Evolutionary conservation across 2,329 filamentous ascomycete genomes (phyloP).

Genomic region (Pseudofabraea citricarpa): DNA sequence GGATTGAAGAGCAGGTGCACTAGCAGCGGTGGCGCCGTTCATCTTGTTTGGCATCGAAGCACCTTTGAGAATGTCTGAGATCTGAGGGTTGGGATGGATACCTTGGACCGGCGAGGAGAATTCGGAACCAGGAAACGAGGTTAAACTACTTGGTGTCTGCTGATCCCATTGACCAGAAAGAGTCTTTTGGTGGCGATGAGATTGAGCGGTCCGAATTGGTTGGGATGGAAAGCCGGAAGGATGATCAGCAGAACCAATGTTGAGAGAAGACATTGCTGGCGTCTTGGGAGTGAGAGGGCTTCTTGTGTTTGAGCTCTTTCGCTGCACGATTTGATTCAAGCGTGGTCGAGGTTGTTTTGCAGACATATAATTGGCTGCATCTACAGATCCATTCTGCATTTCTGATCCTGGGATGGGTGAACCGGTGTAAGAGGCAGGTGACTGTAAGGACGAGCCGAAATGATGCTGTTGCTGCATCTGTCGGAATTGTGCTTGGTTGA

Average conservation of each 20-base stretch:
- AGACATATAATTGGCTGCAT: slow-evolving; percentile 53
- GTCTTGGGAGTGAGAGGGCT: slow-evolving; percentile 85
- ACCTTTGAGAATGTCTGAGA: slow-evolving; percentile 84
- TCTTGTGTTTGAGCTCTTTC: slow-evolving; percentile 61
- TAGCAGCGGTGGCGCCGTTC: slow-evolving; percentile 29
- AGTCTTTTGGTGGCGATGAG: slow-evolving; percentile 70
- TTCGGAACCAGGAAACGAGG: slow-evolving; percentile 83
- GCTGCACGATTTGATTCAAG: slow-evolving; percentile 60
- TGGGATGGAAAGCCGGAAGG: slow-evolving; percentile 70
- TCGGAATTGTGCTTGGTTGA: slow-evolving; percentile 73
- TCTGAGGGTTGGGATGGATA: slow-evolving; percentile 64
- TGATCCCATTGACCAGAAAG: slow-evolving; percentile 87
- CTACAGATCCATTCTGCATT: slow-evolving; percentile 36
- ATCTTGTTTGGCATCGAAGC: slow-evolving; percentile 91
- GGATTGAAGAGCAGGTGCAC: slow-evolving; percentile 51
- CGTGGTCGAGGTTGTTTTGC: slow-evolving; percentile 50
- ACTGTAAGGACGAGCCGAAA: slow-evolving; percentile 50
- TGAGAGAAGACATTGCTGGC: slow-evolving; percentile 68
- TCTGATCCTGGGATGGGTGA: slow-evolving; percentile 47
- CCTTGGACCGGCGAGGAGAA: slow-evolving; percentile 77
- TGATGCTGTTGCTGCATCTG: slow-evolving; percentile 56
- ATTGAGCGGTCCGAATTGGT: slow-evolving; percentile 66
- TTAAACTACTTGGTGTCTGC: slow-evolving; percentile 71
- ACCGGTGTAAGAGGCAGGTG: slow-evolving; percentile 44
- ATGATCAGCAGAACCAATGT: slow-evolving; percentile 58